Evolutionary conservation across 768 basidiomycete genomes (phyloP).

Genomic region (Serendipita sp.): DNA sequence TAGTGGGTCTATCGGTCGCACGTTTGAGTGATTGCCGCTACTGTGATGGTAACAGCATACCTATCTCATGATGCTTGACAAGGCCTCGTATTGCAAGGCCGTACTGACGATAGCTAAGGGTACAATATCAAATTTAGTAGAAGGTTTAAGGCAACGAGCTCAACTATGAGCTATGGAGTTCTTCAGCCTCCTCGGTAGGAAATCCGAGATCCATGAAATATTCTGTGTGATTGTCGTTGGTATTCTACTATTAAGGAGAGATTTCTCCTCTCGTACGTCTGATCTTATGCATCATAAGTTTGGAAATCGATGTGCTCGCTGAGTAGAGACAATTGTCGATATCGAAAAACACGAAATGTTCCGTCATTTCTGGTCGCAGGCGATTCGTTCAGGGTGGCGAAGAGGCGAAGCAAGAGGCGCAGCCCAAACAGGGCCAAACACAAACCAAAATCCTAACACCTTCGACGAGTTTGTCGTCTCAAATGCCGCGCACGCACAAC

Average conservation of each 20-base stretch:
- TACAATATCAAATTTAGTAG: background rate
- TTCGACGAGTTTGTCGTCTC: background rate
- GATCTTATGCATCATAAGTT: conserved; percentile 65
- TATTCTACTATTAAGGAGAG: background rate
- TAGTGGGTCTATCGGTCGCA: conserved; percentile 39
- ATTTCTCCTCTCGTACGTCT: conserved; percentile 33
- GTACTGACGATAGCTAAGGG: conserved; percentile 23
- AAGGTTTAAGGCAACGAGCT: conserved; percentile 22
- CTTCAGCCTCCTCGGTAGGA: conserved; percentile 48
- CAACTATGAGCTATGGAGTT: conserved; percentile 58
- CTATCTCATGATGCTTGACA: conserved; percentile 56
- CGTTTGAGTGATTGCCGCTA: background rate
- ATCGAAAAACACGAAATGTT: conserved; percentile 55
- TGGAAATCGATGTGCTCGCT: conserved; percentile 52
- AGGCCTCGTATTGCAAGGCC: conserved; percentile 72
- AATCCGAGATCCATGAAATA: conserved; percentile 62
- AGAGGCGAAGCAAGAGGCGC: background rate
- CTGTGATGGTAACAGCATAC: conserved; percentile 21
- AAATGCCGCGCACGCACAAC: conserved; percentile 17
- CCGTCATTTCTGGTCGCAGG: conserved; percentile 26
- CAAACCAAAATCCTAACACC: background rate
- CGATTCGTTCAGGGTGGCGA: conserved; percentile 5
- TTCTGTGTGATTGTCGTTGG: conserved; percentile 23
- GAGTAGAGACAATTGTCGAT: conserved; percentile 85
- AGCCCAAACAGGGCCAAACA: background rate